Evolutionary conservation across 306 rosid species (phyloP).

Genomic region (Myrica gale): DNA sequence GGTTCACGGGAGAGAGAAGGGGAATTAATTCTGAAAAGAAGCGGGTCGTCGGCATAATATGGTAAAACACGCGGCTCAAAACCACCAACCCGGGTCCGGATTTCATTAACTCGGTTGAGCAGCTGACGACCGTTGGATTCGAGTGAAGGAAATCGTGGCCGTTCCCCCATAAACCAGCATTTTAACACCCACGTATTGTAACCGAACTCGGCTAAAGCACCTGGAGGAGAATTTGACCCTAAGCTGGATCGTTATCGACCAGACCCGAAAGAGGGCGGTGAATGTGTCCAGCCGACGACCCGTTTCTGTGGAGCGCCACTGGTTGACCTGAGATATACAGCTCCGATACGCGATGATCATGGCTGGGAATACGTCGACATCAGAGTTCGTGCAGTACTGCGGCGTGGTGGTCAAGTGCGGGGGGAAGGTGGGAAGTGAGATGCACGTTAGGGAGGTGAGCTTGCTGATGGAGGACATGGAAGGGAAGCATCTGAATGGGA

Average conservation of each 20-base stretch:
- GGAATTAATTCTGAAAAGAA: too few species aligned
- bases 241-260: constrained; percentile 82
- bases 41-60: too few species aligned
- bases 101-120: too few species aligned
- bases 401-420: constrained; percentile 57
- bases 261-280: constrained; percentile 47
- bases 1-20: too few species aligned
- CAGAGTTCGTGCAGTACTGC: constrained; percentile 47
- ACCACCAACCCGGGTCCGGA: too few species aligned
- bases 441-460: constrained; percentile 66
- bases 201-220: constrained; percentile 37
- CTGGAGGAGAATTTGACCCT: constrained; percentile 48
- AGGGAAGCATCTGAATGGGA: constrained; percentile 65
- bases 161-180: too few species aligned
- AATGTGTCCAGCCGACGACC: constrained; percentile 65
- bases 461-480: constrained; percentile 63
- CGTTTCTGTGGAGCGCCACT: constrained; percentile 52
- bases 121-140: too few species aligned
- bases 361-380: constrained; percentile 22
- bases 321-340: constrained; percentile 63
- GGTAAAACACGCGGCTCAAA: too few species aligned
- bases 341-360: constrained; percentile 44
- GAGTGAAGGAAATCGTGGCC: too few species aligned
- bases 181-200: too few species aligned
- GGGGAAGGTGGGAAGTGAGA: constrained; percentile 51